Evolutionary conservation across 176 grass and related monocot genomes (phyloP).

Genomic region (Puya raimondii): DNA sequence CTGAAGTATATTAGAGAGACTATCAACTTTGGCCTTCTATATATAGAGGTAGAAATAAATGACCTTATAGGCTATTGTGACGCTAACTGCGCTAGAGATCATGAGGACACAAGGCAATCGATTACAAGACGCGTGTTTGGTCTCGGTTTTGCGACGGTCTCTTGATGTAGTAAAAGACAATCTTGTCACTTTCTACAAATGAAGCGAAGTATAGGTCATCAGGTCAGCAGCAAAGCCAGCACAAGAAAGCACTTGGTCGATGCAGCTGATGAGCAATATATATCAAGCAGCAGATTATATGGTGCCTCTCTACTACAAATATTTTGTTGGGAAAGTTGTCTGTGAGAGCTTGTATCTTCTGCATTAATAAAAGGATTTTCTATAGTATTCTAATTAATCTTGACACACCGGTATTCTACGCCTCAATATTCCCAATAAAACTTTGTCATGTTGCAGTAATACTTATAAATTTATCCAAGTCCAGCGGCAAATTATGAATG

Average conservation of each 20-base stretch:
- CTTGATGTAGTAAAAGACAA: slow-evolving; percentile 13
- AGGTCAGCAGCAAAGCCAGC: background rate
- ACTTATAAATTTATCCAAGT: too few relatives aligned
- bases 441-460: too few relatives aligned
- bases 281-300: background rate
- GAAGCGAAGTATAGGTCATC: slow-evolving; percentile 2
- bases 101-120: background rate
- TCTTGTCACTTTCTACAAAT: slow-evolving; percentile 8
- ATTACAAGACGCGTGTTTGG: background rate
- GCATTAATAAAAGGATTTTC: too few relatives aligned
- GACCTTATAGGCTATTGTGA: background rate
- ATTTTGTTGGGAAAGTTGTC: too few relatives aligned
- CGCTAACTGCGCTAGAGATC: background rate
- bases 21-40: background rate
- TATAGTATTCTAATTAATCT: too few relatives aligned
- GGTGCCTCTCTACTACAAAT: background rate
- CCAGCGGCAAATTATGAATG: too few relatives aligned
- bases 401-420: too few relatives aligned
- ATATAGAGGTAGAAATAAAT: background rate
- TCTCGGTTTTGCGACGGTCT: background rate
- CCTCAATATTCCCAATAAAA: too few relatives aligned
- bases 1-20: slow-evolving; percentile 16
- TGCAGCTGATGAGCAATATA: background rate
- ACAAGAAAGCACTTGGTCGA: slow-evolving; percentile 9
- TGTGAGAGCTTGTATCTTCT: too few relatives aligned